phyloP scores from a whole-genome alignment of 495 filamentous ascomycete species.

The Penicillium steckii region DNA sequence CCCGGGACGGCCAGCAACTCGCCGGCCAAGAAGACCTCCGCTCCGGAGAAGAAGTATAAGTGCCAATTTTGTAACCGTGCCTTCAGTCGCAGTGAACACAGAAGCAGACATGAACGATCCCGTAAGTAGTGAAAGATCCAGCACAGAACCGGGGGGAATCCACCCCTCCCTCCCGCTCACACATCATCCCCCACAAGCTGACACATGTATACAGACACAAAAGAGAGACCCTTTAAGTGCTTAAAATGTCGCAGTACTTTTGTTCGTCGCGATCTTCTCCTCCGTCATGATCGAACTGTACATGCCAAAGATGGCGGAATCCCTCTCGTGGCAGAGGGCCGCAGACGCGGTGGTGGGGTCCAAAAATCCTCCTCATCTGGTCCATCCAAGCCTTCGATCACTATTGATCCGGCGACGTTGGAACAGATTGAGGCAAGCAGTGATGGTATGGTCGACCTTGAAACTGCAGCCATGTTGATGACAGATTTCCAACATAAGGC shows the following conservation, averaged over 20 bases:
- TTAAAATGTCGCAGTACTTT: conserved; percentile 98
- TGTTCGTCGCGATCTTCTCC: conserved; percentile 90
- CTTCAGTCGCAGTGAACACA: conserved; percentile 95
- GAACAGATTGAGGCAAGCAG: conserved; percentile 94
- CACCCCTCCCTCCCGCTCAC: conserved; percentile 9
- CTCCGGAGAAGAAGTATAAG: conserved; percentile 97
- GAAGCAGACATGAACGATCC: conserved; percentile 94
- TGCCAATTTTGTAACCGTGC: conserved; percentile 98
- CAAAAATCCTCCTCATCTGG: conserved; percentile 63
- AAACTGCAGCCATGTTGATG: conserved; percentile 98
- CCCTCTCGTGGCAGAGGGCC: conserved; percentile 90
- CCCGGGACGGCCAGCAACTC: conserved; percentile 62
- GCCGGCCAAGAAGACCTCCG: conserved; percentile 58
- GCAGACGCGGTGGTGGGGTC: conserved; percentile 69
- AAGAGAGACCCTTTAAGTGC: conserved; percentile 98
- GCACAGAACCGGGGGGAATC: background rate
- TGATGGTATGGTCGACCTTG: conserved; percentile 94
- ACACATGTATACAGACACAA: conserved; percentile 93
- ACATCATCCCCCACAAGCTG: too few species aligned
- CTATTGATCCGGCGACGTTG: conserved; percentile 81
- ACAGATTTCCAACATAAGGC: conserved; percentile 98
- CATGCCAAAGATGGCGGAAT: conserved; percentile 98
- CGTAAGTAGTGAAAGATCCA: conserved; percentile 67
- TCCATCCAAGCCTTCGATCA: conserved; percentile 78
- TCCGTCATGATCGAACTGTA: conserved; percentile 97